These are phyloP conservation scores for Melastoma candidum DNA, from an alignment of 441 rosid genomes.

Conservation along the genomic window DNA sequence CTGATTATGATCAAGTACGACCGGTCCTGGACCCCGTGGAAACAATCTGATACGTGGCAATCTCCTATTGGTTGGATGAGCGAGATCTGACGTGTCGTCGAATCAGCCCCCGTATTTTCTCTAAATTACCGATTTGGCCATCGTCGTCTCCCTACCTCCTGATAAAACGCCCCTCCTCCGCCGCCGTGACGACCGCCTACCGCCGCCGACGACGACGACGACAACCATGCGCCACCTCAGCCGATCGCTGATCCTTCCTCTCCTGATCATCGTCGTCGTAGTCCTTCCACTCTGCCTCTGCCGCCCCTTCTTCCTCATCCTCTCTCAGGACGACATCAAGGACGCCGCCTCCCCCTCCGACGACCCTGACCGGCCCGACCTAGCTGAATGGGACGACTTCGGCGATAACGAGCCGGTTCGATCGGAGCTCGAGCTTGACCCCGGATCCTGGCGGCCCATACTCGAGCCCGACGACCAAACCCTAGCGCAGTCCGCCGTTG, in stretches of 20 bases:
- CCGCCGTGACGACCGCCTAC: background rate
- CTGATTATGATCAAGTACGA: too few relatives aligned
- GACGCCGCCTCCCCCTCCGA: slow-evolving; percentile 28
- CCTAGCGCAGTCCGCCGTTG: slow-evolving; percentile 4
- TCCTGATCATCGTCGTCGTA: slow-evolving; percentile 29
- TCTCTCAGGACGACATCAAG: slow-evolving; percentile 83
- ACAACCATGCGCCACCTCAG: slow-evolving; percentile 1
- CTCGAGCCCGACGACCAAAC: slow-evolving; percentile 52
- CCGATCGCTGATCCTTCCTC: slow-evolving; percentile 14
- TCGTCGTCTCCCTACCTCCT: background rate
- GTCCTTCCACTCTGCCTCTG: slow-evolving; percentile 24
- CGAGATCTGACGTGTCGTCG: too few relatives aligned
- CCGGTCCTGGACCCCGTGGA: too few relatives aligned
- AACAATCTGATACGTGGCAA: too few relatives aligned
- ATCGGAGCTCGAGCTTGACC: slow-evolving; percentile 60
- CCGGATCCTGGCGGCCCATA: slow-evolving; percentile 92
- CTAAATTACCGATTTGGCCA: slow-evolving; percentile 1
- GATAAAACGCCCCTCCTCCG: background rate
- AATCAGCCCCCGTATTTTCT: background rate
- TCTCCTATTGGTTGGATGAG: too few relatives aligned
- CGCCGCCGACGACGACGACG: background rate
- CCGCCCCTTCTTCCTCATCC: slow-evolving; percentile 69
- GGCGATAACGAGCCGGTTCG: slow-evolving; percentile 3
- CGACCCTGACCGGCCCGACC: too few relatives aligned
- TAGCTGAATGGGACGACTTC: slow-evolving; percentile 11